Conservation (phyloP, 345 rosid genomes). For the Acer yangbiense region DNA sequence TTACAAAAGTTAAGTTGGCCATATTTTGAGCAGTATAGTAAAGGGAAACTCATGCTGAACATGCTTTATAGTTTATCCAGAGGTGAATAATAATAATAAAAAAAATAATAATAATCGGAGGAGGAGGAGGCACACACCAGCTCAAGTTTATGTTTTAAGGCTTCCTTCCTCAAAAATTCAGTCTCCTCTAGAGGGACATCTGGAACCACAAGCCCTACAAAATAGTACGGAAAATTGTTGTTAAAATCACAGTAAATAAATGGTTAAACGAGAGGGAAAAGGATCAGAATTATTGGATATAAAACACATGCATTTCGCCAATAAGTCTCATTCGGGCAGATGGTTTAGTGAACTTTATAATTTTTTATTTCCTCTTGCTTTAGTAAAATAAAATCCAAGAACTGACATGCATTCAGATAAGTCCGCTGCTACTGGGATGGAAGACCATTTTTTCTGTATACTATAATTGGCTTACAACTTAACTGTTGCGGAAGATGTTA, state of each 20-base stretch:
- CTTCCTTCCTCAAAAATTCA: constrained; percentile 69
- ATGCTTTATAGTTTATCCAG: background rate
- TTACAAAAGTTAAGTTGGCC: constrained; percentile 9
- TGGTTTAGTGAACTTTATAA: background rate
- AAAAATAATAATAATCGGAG: background rate
- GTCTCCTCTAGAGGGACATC: constrained; percentile 98
- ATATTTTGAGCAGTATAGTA: background rate
- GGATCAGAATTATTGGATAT: background rate
- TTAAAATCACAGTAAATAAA: constrained; percentile 2
- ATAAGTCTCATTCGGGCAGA: background rate
- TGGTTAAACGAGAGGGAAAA: background rate
- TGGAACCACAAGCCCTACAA: constrained; percentile 87
- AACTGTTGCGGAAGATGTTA: background rate
- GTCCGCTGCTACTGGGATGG: background rate
- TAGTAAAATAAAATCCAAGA: background rate
- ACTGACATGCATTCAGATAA: background rate
- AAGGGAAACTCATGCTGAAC: constrained; percentile 5
- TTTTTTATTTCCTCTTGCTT: background rate
- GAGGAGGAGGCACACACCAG: constrained; percentile 42
- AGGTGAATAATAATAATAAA: background rate
- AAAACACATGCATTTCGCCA: background rate
- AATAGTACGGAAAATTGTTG: constrained; percentile 7
- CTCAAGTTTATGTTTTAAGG: constrained; percentile 72
- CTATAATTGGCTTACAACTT: background rate
- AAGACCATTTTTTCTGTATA: background rate